Evolutionary conservation across 352 stramenopile genomes (phyloP), one percentile per base, ranked within the genome.

Genomic region (Phytopythium delawarense): DNA sequence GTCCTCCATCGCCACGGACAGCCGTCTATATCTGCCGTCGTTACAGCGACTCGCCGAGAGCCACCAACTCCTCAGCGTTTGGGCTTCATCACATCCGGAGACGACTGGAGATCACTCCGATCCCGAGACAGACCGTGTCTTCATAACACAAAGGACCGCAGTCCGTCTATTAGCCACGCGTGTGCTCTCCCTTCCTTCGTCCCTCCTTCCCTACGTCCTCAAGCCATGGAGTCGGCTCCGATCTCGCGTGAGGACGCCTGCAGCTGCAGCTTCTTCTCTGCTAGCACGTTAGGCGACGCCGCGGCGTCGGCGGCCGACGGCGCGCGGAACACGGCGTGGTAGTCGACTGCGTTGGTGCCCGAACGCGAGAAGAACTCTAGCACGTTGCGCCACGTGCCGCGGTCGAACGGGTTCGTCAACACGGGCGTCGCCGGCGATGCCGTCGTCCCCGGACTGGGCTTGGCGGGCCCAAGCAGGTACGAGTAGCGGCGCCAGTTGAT

Each of bases 401-500:
- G 71, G 48, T 87, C 66, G 42, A 84, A 84, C 23, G 75, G 65
- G 60, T 87, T 87, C 0, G 30, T 56, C 34, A 84, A 66, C 46
- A 52, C 45, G 4, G 32, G 46, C 51, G 39, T 25, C 28, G 37
- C 48, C 35, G 45, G 37, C 34, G 25, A 15, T 5, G 18, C 53
- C 13, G 13, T 49, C 35, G n/a, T 18, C 16, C 49, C 32, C 25
- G 54, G 15, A 21, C 56, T 56, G 18, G 30, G 8, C 15, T 23
- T 32, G 42, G 16, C 35, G 25, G 58, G 61, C 13, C 67, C 59
- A 0, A 63, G 81, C 55, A 94, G 62, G 55, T 94, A 94, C 20
- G 74, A 40, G 63, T 92, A 92, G 25, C 85, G 74, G 55, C 76
- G 73, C 85, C 85, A 94, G 60, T 94, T 92, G 69, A 92, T 91